phyloP scores from a whole-genome alignment of 148 eudicot species.

The Rhododendron kiyosumense region DNA sequence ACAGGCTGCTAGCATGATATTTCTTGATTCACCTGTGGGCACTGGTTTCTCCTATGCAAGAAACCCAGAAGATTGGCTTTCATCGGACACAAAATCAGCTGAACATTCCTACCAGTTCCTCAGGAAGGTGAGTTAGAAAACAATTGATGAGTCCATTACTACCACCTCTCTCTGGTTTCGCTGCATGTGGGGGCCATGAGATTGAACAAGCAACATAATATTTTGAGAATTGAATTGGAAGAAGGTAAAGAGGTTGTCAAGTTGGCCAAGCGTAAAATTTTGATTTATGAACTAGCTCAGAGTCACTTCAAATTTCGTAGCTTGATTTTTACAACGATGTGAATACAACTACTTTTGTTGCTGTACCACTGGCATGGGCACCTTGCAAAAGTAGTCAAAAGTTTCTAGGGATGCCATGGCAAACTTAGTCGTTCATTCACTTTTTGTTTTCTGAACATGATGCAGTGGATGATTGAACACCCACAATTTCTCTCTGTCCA shows the following conservation, averaged over 20 bases:
- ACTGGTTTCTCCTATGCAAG: slow-evolving; percentile 33
- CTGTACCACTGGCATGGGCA: neutral
- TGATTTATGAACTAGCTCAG: neutral
- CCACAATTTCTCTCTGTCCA: slow-evolving; percentile 14
- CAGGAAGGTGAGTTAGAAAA: slow-evolving; percentile 14
- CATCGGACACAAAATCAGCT: slow-evolving; percentile 21
- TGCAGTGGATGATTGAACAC: slow-evolving; percentile 32
- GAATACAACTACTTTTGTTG: neutral
- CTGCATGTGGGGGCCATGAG: no score
- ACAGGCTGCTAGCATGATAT: slow-evolving; percentile 28
- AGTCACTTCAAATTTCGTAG: neutral
- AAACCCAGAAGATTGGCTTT: slow-evolving; percentile 12
- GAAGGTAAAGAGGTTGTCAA: neutral
- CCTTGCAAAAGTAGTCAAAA: neutral
- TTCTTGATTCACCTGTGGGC: slow-evolving; percentile 32
- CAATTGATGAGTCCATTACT: neutral
- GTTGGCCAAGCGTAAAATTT: neutral
- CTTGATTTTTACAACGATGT: neutral
- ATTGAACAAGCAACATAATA: neutral
- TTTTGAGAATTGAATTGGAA: neutral
- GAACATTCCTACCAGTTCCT: slow-evolving; percentile 24
- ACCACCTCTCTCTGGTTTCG: no score
- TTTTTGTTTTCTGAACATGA: neutral
- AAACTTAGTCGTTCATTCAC: neutral
- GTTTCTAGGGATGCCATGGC: neutral